These are phyloP conservation scores for Prunus armeniaca DNA, from an alignment of 306 rosid genomes.

Conservation along the genomic window DNA sequence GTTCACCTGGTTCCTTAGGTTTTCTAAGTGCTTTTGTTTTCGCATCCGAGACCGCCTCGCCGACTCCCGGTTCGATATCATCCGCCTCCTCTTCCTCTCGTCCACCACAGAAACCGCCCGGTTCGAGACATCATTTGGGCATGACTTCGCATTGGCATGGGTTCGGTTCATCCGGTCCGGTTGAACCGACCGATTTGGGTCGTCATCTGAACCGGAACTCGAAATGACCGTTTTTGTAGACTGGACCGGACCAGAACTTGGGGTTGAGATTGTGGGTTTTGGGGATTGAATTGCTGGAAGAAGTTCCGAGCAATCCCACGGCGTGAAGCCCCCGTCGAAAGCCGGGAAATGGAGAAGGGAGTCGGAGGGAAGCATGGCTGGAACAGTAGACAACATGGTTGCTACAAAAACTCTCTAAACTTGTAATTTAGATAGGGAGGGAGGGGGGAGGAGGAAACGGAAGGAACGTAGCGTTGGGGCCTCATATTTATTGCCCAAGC, in stretches of 20 bases:
- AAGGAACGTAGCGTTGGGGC: constrained; percentile 54
- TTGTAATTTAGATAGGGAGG: constrained; percentile 19
- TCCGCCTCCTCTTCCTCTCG: constrained; percentile 70
- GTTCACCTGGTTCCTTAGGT: constrained; percentile 72
- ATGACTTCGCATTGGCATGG: constrained; percentile 24
- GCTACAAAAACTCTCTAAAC: constrained; percentile 15
- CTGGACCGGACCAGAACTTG: constrained; percentile 23
- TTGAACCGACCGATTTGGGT: constrained; percentile 21
- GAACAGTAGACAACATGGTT: constrained; percentile 59
- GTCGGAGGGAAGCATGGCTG: constrained; percentile 30
- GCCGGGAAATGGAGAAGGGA: constrained; percentile 36
- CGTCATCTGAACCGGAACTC: constrained; percentile 36
- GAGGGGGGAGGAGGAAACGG: constrained; percentile 75
- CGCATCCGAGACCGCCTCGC: constrained; percentile 93
- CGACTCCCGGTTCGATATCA: constrained; percentile 91
- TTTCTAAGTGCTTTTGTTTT: constrained; percentile 80
- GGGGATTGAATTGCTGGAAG: constrained; percentile 25
- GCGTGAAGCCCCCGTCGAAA: constrained; percentile 36
- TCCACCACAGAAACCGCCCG: constrained; percentile 23
- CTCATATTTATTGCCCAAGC: constrained; percentile 38
- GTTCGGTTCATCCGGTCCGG: not conserved
- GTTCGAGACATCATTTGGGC: constrained; percentile 6
- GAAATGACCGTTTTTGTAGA: constrained; percentile 19
- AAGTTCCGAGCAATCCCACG: constrained; percentile 48
- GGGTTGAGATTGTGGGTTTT: constrained; percentile 33